These are phyloP conservation scores for Cystobasidium pallidum DNA, from an alignment of 1,284 basidiomycete species.

Conservation along the genomic window DNA sequence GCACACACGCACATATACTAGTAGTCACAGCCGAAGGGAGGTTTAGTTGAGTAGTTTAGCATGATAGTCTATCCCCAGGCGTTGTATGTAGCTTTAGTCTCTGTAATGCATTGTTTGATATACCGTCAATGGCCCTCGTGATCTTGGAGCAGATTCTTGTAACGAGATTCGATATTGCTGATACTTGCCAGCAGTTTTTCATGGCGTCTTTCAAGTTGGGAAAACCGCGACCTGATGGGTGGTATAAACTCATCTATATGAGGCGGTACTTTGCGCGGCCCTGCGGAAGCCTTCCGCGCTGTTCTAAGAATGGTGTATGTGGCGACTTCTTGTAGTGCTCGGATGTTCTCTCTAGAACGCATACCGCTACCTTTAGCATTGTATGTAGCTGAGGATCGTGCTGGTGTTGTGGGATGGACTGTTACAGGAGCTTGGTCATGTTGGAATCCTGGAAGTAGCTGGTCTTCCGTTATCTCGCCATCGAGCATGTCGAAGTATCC, in stretches of 20 bases:
- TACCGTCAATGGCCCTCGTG: background rate
- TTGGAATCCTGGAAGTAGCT: too few relatives aligned
- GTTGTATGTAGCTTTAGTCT: conserved; percentile 17
- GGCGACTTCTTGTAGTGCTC: conserved; percentile 16
- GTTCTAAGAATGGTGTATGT: conserved; percentile 35
- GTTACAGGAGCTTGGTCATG: too few relatives aligned
- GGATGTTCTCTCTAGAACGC: conserved; percentile 37
- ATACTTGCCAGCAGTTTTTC: conserved; percentile 40
- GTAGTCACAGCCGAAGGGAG: too few relatives aligned
- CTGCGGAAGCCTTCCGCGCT: conserved; percentile 10
- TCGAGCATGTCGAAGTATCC: conserved; percentile 42
- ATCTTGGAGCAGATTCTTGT: conserved; percentile 30
- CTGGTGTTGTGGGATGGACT: conserved; percentile 8
- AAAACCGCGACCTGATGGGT: background rate
- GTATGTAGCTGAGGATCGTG: conserved; percentile 15
- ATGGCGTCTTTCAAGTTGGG: conserved; percentile 45
- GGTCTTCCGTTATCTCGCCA: background rate
- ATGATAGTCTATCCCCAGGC: too few relatives aligned
- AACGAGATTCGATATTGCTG: conserved; percentile 46
- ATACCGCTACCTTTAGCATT: conserved; percentile 3
- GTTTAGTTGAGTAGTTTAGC: too few relatives aligned
- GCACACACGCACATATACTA: too few relatives aligned
- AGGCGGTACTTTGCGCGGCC: background rate
- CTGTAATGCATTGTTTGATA: background rate
- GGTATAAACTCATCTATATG: background rate